Evolutionary conservation across 306 rosid genomes (phyloP), one percentile per base, ranked within the genome.

Genomic region (Ammopiptanthus mongolicus): DNA sequence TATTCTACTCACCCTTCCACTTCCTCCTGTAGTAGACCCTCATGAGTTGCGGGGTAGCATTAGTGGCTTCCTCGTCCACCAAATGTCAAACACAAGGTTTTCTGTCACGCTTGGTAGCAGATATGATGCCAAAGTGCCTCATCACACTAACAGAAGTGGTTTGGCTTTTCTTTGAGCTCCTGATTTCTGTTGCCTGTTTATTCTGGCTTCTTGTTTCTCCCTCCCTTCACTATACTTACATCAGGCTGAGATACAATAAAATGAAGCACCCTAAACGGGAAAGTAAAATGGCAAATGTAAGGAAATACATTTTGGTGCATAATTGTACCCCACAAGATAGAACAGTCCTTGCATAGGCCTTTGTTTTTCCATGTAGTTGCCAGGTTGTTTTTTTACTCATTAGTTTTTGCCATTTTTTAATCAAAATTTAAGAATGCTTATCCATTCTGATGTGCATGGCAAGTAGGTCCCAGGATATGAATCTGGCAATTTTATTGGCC

Each of bases 401-500:
- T 31, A n/a, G 8, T 52, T 47, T 47, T 33, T 46, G 0, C 61
- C 63, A 12, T 64, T 19, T 55, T 68, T 34, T 70, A n/a, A 46
- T 9, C 8, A 9, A 50, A 1, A 11, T 29, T 22, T 23, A 14
- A 55, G 39, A 55, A n/a, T 19, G 57, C 23, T 74, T 19, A 73
- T 65, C 17, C 47, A 29, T 73, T 67, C 48, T 28, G 63, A 53
- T 0, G 29, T 81, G 70, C 70, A 17, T 76, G 85, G 55, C 69
- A 75, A 80, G 59, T 80, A 94, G 97, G 98, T 95, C 69, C 91
- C 96, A 0, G 87, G 96, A 68, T 95, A 95, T 76, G 97, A 91
- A 86, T 84, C 83, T 28, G 96, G 98, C 34, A 95, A 95, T 82
- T 95, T 95, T 87, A 73, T 95, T 78, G 98, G 98, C 51, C 97